Base-by-base conservation (phyloP, 192 early-diverging fungal genomes). In the Irineochytrium annulatum region DNA sequence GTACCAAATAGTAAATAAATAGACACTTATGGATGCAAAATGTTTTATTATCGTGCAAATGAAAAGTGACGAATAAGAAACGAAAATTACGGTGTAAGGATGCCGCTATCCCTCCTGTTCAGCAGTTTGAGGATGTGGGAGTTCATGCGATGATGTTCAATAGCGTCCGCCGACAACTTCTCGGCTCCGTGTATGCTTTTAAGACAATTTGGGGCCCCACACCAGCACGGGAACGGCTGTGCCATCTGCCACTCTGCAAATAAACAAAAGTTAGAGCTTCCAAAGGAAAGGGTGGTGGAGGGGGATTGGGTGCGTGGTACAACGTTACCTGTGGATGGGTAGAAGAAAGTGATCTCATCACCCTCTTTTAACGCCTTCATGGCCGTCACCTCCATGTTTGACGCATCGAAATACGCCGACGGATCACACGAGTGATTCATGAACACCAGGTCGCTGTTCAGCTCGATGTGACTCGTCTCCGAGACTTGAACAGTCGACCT, bases 381-480 rank as follows among this genome's bases (percentile, higher is more conserved):
- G 2, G 62, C 62, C 29, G 55, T 26, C 0, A 63, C 19, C 27
- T 54, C 17, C 24, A 41, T 45, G 34, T 16, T 29, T 2, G 6
- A 16, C 6, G 35, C 24, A 28, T 63, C 62, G 27, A 63, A 16
- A 20, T 33, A 14, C 5, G 55, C 62, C 35, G 62, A 63, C 26
- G 62, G 62, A 22, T 63, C 62, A 27, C 62, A 63, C 17, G 62
- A 63, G 54, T 63, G 62, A 41, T 63, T 63, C 37, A 41, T 41
- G 37, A 41, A 41, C 11, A 41, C 37, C 11, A 41, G 37, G 37
- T 41, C 37, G 11, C 11, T 13, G 37, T 41, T 41, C 11, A 41
- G 37, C n/a, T 41, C 37, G n/a, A 41, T 41, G 37, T 41, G 37
- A 41, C 11, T 13, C 11, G 8, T n/a, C n/a, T 41, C 37, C n/a